Evolutionary conservation across 148 eudicot genomes (phyloP).

Genomic region (Arbutus unedo): DNA sequence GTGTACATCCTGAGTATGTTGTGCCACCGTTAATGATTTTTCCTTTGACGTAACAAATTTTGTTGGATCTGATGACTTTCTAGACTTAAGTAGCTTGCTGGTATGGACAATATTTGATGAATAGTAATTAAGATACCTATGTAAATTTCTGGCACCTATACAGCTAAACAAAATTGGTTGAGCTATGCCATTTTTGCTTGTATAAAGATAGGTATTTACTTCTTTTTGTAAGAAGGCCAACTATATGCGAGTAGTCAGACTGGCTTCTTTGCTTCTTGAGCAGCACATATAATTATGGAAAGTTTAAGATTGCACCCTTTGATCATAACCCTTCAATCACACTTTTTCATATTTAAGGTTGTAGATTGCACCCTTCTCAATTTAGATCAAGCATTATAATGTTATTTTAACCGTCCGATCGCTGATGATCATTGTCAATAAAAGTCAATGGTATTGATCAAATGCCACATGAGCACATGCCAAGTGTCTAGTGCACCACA

Average conservation of each 20-base stretch:
- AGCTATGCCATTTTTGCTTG: background rate
- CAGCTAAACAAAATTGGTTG: background rate
- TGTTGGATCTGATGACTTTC: conserved; percentile 3
- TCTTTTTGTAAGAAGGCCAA: no score
- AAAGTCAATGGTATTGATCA: no score
- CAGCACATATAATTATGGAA: background rate
- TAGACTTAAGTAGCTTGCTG: background rate
- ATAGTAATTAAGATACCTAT: background rate
- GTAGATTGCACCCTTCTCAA: no score
- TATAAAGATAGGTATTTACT: no score
- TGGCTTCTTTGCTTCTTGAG: background rate
- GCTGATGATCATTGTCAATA: no score
- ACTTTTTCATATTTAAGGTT: no score
- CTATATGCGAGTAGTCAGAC: background rate
- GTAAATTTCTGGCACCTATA: background rate
- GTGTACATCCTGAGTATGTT: background rate
- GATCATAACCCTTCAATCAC: no score
- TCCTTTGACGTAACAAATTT: background rate
- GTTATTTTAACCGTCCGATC: no score
- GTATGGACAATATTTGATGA: background rate
- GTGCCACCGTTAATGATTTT: background rate
- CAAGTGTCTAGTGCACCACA: no score
- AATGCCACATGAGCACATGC: no score
- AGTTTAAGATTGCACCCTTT: background rate
- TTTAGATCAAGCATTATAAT: no score